Evolutionary conservation across 371 early-diverging fungal species (phyloP).

Genomic region (Mucor plumbeus): DNA sequence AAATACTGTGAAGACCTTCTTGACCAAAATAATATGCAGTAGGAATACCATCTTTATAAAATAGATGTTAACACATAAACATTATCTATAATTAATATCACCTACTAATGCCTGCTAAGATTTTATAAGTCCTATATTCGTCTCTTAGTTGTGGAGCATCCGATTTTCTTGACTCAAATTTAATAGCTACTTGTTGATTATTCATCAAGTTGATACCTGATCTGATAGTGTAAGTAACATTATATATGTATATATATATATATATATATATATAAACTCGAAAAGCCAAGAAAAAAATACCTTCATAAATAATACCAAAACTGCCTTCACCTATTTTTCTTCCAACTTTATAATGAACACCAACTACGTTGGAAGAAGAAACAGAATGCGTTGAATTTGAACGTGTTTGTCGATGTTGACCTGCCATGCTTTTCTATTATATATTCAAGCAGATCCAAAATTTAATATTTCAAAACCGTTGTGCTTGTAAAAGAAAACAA

Average conservation of each 20-base stretch:
- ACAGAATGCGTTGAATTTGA: conserved; percentile 25
- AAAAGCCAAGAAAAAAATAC: conserved; percentile 44
- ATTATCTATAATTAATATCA: background rate
- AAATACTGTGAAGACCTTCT: conserved; percentile 91
- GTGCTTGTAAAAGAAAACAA: background rate
- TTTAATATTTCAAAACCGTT: background rate
- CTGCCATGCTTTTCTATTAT: conserved; percentile 15
- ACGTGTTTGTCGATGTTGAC: conserved; percentile 31
- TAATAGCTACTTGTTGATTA: conserved; percentile 89
- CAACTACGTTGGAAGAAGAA: conserved; percentile 67
- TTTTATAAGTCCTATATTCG: conserved; percentile 91
- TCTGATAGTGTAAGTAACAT: background rate
- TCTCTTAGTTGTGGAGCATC: conserved; percentile 95
- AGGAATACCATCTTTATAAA: conserved; percentile 76
- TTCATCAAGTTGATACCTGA: conserved; percentile 78
- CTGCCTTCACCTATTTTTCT: conserved; percentile 95
- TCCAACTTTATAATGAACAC: conserved; percentile 92
- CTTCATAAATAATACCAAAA: conserved; percentile 97
- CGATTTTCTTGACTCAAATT: conserved; percentile 93
- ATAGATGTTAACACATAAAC: background rate
- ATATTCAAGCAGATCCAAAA: background rate
- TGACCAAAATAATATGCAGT: conserved; percentile 92
- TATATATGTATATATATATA: too few species aligned
- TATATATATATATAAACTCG: too few species aligned
- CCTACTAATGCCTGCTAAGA: conserved; percentile 76